phyloP scores from a whole-genome alignment of 306 rosid species.

The Luffa acutangula region DNA sequence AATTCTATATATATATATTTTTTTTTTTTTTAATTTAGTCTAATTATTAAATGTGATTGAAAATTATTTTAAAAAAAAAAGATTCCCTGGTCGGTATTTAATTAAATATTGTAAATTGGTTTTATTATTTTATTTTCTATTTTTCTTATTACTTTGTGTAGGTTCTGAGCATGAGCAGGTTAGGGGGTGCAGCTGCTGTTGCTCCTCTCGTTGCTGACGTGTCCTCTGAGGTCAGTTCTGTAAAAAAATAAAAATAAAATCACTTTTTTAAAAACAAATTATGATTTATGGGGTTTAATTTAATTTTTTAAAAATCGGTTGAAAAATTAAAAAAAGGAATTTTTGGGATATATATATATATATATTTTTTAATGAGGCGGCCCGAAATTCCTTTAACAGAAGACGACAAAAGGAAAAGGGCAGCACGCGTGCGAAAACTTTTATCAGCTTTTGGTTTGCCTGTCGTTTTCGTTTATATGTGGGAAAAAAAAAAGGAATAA shows the following conservation, averaged over 20 bases:
- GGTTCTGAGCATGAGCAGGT: conserved; percentile 99
- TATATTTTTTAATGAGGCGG: not conserved
- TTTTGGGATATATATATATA: not conserved
- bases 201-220: conserved; percentile 84
- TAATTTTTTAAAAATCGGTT: no score
- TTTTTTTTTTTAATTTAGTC: not conserved
- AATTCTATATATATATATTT: not conserved
- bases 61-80: not conserved
- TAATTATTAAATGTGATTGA: not conserved
- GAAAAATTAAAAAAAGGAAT: not conserved
- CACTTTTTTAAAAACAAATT: not conserved
- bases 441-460: conserved; percentile 7
- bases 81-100: not conserved
- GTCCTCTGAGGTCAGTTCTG: conserved; percentile 51
- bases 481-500: not conserved
- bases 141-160: conserved; percentile 12
- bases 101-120: not conserved
- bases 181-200: conserved; percentile 91
- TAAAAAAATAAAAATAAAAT: not conserved
- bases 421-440: conserved; percentile 59
- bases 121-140: not conserved
- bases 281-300: not conserved
- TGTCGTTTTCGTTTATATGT: conserved; percentile 6
- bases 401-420: conserved; percentile 60
- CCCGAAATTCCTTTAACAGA: conserved; percentile 25